Evolutionary conservation across 2,329 filamentous ascomycete species (phyloP), one percentile per base, ranked within the genome.

Genomic region (Calonectria leucothoes): DNA sequence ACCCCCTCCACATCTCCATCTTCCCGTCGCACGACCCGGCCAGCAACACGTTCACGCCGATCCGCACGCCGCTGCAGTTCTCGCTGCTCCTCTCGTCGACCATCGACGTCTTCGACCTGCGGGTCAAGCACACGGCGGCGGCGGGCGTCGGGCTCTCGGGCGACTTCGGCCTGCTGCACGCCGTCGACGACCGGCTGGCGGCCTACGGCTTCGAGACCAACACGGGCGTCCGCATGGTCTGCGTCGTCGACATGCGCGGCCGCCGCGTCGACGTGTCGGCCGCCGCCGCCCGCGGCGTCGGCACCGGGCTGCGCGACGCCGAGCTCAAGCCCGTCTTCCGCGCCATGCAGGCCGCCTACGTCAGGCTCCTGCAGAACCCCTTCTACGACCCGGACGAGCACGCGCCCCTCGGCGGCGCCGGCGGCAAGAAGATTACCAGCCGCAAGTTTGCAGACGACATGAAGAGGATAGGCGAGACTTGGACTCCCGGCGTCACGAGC

Each of bases 121-220:
- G 95, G 71, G 90, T 94, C 77, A 93, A 93, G 68, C 90, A 92
- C 81, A 93, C 94, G 80, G 91, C 90, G 27, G 83, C 85, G 68
- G 80, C 83, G 25, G 84, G 84, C 55, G 84, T 85, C 31, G 87
- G 87, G 11, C 85, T 91, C 52, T 94, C 95, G 65, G 95, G 97
- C 79, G 96, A 98, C 83, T 93, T 97, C 77, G 96, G 97, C 35
- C 91, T 98, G 15, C 90, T 99, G 65, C 96, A 98, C 86, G 95
- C 96, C 72, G 90, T 98, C 73, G 97, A 98, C 86, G 96, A 99
- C 86, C 91, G 96, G 31, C 90, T 98, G 59, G 95, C 96, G 42
- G 94, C 95, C 78, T 99, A 98, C 87, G 97, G 97, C 80, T 98
- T 95, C 92, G 91, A 98, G 85, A 98, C 97, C 70, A 98, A 98